Percentiles rank a stretch among this genome's conserved stretches.
Evolutionary conservation across 2,329 filamentous ascomycete genomes (phyloP).

Genomic region (Torrubiellomyces zombiae): DNA sequence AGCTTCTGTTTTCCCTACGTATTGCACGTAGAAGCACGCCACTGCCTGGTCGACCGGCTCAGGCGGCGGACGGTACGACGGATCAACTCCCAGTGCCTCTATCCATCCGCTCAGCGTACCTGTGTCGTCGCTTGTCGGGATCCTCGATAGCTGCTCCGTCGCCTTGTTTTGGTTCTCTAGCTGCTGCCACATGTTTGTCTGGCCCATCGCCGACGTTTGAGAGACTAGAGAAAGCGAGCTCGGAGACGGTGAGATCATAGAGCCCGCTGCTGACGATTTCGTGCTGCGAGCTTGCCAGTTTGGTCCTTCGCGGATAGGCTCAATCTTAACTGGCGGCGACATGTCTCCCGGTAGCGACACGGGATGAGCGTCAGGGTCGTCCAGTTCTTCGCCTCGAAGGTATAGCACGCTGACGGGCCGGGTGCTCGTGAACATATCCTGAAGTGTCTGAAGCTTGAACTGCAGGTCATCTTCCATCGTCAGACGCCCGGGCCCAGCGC

Average conservation of each 20-base stretch:
- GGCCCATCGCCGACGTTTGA: constrained; percentile 27
- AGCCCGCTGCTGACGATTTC: constrained; percentile 40
- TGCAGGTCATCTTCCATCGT: constrained; percentile 60
- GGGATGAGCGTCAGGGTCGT: constrained; percentile 66
- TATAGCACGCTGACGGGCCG: constrained; percentile 64
- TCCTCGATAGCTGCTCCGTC: constrained; percentile 35
- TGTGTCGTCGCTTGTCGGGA: constrained; percentile 38
- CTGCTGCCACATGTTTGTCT: constrained; percentile 37
- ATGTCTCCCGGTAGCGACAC: constrained; percentile 56
- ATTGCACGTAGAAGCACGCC: constrained; percentile 75
- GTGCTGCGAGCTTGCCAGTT: constrained; percentile 37
- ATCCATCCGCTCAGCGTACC: constrained; percentile 68
- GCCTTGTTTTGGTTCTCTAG: constrained; percentile 34
- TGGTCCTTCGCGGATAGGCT: constrained; percentile 25
- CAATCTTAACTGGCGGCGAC: constrained; percentile 38
- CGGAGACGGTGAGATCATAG: constrained; percentile 49
- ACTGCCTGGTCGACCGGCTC: constrained; percentile 56
- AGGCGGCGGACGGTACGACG: constrained; percentile 61
- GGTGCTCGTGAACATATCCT: constrained; percentile 82
- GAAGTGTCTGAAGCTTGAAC: constrained; percentile 58
- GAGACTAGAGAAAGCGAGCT: constrained; percentile 48
- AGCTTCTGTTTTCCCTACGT: constrained; percentile 29
- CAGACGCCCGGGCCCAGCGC: constrained; percentile 24
- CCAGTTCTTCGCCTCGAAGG: constrained; percentile 56
- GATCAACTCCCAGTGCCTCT: constrained; percentile 80